Base-by-base conservation (phyloP, 2,329 filamentous ascomycete species). In the Sordariomycetes sp. region DNA sequence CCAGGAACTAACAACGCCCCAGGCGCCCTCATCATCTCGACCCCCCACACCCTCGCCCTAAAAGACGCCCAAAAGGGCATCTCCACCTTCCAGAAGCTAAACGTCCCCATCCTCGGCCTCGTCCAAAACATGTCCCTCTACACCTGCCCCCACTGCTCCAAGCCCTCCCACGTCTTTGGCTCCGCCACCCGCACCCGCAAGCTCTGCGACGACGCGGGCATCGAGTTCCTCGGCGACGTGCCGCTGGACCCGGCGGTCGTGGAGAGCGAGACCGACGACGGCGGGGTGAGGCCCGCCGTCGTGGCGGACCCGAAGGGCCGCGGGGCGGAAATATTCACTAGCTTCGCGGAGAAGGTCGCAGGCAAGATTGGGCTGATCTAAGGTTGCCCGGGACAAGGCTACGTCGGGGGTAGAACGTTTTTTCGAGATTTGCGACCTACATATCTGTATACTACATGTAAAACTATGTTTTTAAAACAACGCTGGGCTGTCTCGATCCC, bases 51-150 rank as follows among this genome's bases (percentile, higher is more conserved):
- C 55, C 82, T 99, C 32, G 90, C 92, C 1, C 81, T 96, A 1
- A 90, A 92, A 64, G 94, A 99, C 65, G 92, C 94, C 1, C 80
- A 95, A 22, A 90, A 94, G 64, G 94, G 94, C 2, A 86, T 96
- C 61, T 88, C 89, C 64, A 90, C 99, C 83, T 97, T 97, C 72
- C 82, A 85, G 64, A 92, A 89, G 65, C 88, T 95, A 64, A 76
- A 87, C 57, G 82, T 95, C 6, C 85, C 88, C 54, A 79, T 94
- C 36, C 75, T 97, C 1, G 94, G 94, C 1, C 82, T 97, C 71
- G 86, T 99, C 20, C 86, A 94, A 67, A 96, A 96, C 66, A 96
- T 96, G 90, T 86, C 85, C 8, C 77, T 90, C 42, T 95, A 95
- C 67, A 81, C 78, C 3, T 95, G 90, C 63, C 89, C 89, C 1